phyloP scores from a whole-genome alignment of 202 grass and related monocot genomes.

The Digitaria exilis region DNA sequence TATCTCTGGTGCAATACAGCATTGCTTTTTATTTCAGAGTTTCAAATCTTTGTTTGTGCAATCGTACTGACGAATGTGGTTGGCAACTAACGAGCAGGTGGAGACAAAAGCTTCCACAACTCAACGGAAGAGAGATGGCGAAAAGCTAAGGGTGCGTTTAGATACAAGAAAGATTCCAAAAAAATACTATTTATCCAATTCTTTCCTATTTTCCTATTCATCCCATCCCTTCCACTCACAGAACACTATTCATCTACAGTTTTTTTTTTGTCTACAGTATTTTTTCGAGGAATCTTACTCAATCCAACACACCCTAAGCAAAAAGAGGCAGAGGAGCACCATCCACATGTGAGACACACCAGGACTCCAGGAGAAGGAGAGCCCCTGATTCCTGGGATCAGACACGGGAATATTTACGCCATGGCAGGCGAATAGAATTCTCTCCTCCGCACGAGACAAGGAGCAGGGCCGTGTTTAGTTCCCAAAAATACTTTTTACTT shows the following conservation, averaged over 20 bases:
- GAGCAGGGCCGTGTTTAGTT: too few species aligned
- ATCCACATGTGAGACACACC: neutral
- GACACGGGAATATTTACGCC: neutral
- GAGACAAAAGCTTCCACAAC: slow-evolving; percentile 8
- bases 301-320: too few species aligned
- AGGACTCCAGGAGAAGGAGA: too few species aligned
- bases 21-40: neutral
- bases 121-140: neutral
- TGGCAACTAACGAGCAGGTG: slow-evolving; percentile 9
- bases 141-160: neutral
- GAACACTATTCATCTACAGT: too few species aligned
- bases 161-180: too few species aligned
- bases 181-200: too few species aligned
- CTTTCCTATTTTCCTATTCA: too few species aligned
- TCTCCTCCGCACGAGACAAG: neutral
- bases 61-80: neutral
- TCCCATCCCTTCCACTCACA: too few species aligned
- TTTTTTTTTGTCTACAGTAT: too few species aligned
- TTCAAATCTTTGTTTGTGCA: neutral
- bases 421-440: neutral
- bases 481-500: too few species aligned
- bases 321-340: neutral
- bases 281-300: too few species aligned
- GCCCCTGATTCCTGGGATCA: slow-evolving; percentile 33
- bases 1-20: neutral